A percentile compares a stretch with the other conserved stretches of the same genome.
phyloP scores from a whole-genome alignment of 2,329 filamentous ascomycete species.

The Microdochium bolleyi region DNA sequence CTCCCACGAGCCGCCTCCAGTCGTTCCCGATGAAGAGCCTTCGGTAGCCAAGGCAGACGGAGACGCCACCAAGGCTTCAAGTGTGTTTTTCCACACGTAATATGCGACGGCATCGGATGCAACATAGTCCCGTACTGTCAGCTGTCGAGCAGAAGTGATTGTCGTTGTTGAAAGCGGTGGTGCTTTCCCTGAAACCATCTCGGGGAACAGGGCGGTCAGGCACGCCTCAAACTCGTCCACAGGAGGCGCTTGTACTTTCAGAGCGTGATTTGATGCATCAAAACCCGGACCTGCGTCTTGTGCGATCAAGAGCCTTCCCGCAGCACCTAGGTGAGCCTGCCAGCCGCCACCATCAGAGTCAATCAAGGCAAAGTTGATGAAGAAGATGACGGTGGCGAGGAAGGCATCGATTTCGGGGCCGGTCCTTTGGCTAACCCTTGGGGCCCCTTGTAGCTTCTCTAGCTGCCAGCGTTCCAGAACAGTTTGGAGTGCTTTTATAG shows the following conservation, averaged over 20 bases:
- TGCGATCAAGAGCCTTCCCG: conserved; percentile 25
- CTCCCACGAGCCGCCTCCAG: conserved; percentile 22
- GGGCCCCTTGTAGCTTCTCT: conserved; percentile 8
- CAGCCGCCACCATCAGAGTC: conserved; percentile 36
- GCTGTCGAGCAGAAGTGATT: not conserved
- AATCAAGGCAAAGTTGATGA: conserved; percentile 43
- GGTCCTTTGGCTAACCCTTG: conserved; percentile 16
- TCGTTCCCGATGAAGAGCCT: conserved; percentile 24
- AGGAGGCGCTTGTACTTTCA: not conserved
- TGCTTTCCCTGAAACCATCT: not conserved
- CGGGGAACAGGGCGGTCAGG: not conserved
- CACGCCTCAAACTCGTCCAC: not conserved
- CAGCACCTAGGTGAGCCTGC: conserved; percentile 37
- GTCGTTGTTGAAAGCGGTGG: conserved; percentile 1
- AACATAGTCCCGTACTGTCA: conserved; percentile 30
- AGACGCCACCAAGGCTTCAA: conserved; percentile 22
- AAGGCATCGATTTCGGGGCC: conserved; percentile 35
- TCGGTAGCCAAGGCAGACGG: conserved; percentile 23
- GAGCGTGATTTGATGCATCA: not conserved
- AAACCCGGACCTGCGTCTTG: conserved; percentile 1
- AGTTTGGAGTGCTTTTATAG: conserved; percentile 31
- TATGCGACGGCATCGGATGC: conserved; percentile 33
- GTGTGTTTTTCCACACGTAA: conserved; percentile 19
- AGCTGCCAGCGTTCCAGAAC: conserved; percentile 19
- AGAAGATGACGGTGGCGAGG: conserved; percentile 40